Percentiles rank a stretch among this genome's conserved stretches.
These are phyloP conservation scores for Penicillium tannophilum DNA, from an alignment of 495 filamentous ascomycete genomes.

Conservation along the genomic window DNA sequence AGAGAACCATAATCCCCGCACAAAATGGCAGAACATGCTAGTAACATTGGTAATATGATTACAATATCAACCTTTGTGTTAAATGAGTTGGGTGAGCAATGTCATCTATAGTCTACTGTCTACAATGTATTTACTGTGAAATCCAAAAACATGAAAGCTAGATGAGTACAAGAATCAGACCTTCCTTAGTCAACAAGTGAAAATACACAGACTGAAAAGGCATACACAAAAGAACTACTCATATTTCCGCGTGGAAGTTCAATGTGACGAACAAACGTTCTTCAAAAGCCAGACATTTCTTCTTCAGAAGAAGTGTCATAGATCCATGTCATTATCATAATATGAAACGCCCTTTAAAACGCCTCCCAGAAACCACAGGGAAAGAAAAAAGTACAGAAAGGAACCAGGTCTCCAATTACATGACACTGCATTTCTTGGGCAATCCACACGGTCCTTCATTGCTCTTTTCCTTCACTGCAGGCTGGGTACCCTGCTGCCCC, in stretches of 20 bases:
- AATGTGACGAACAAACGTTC: no score
- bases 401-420: conserved; percentile 37
- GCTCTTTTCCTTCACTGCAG: conserved; percentile 38
- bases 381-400: conserved; percentile 17
- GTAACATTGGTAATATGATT: conserved; percentile 16
- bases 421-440: conserved; percentile 65
- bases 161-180: no score
- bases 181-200: no score
- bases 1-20: conserved; percentile 9
- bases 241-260: no score
- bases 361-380: conserved; percentile 16
- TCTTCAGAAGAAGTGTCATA: not conserved
- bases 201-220: no score
- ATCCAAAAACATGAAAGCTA: no score
- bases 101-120: no score
- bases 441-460: conserved; percentile 68
- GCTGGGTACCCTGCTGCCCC: conserved; percentile 33
- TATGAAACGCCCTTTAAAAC: conserved; percentile 23
- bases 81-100: no score
- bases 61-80: not conserved
- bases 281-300: not conserved
- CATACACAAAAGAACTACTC: no score
- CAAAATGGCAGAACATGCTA: not conserved
- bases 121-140: not conserved
- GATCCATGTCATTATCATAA: conserved; percentile 5